A percentile compares a stretch with the other conserved stretches of the same genome.
Evolutionary conservation across 164 flowering plant species (phyloP).

Genomic region (Paratinospora sagittata): DNA sequence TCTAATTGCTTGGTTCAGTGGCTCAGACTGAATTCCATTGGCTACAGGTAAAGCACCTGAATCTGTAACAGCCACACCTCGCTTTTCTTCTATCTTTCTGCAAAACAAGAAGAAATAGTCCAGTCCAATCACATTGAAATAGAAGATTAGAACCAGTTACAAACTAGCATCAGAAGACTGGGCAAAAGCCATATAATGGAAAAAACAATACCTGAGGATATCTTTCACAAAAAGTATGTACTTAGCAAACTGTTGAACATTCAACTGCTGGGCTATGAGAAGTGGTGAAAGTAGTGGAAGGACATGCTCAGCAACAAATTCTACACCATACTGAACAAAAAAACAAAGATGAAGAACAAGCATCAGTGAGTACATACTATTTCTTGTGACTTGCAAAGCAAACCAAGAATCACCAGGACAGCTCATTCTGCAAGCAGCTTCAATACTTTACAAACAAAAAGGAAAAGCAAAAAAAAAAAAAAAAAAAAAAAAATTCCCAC

Average conservation of each 20-base stretch:
- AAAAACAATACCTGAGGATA: constrained; percentile 58
- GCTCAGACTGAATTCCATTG: constrained; percentile 43
- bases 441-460: too few relatives aligned
- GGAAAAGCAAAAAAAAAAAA: too few relatives aligned
- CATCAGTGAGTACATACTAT: not conserved
- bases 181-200: not conserved
- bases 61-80: constrained; percentile 71
- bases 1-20: constrained; percentile 28
- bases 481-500: not conserved
- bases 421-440: not conserved
- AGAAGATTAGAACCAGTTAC: not conserved
- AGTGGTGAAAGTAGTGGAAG: constrained; percentile 82
- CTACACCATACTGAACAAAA: constrained; percentile 70
- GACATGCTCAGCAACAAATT: constrained; percentile 81
- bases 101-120: constrained; percentile 5
- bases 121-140: not conserved
- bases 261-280: constrained; percentile 75
- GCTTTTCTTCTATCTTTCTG: constrained; percentile 90
- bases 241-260: constrained; percentile 98
- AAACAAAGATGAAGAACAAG: constrained; percentile 15
- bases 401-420: not conserved
- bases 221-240: constrained; percentile 92
- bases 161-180: not conserved
- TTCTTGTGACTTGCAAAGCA: not conserved
- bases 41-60: constrained; percentile 47